Conservation (phyloP, 2,329 filamentous ascomycete species). For the Penicillium sp. region DNA sequence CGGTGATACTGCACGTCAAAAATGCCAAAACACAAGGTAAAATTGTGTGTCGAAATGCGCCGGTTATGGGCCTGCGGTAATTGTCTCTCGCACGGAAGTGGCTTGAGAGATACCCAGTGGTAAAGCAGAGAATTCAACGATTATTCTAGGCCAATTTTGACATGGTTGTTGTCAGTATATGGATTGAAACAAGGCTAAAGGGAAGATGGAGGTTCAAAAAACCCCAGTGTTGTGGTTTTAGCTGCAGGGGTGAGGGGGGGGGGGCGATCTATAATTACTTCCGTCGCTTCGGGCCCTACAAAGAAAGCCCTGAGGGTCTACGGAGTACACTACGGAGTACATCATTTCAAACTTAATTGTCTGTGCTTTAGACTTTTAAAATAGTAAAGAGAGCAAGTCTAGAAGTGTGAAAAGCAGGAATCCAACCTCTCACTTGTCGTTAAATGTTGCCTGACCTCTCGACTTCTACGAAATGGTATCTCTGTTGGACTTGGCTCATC, state of each 20-base stretch:
- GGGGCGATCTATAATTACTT: slow-evolving; percentile 33
- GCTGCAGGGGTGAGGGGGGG: slow-evolving; percentile 30
- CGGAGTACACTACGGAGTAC: slow-evolving; percentile 1
- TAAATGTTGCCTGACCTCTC: neutral
- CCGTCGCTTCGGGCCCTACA: slow-evolving; percentile 13
- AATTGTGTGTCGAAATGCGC: neutral
- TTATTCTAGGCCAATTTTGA: neutral
- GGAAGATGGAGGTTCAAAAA: slow-evolving; percentile 19
- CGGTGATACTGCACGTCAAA: neutral
- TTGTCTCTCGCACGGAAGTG: neutral
- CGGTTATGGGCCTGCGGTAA: neutral
- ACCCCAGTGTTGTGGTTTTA: slow-evolving; percentile 36
- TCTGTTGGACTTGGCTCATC: neutral
- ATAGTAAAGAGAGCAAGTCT: neutral
- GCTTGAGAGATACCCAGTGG: neutral
- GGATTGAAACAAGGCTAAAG: slow-evolving; percentile 8
- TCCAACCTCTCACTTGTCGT: slow-evolving; percentile 2
- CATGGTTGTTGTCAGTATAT: slow-evolving; percentile 10
- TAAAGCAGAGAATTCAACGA: neutral
- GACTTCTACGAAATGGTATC: neutral
- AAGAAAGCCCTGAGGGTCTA: slow-evolving; percentile 1
- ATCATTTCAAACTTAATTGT: slow-evolving; percentile 3
- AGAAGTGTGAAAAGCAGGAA: neutral
- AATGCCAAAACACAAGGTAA: neutral
- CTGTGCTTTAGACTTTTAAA: slow-evolving; percentile 8